Percentiles rank a stretch among this genome's conserved stretches.
phyloP scores from a whole-genome alignment of 164 flowering plant genomes.

The Dillenia turbinata region DNA sequence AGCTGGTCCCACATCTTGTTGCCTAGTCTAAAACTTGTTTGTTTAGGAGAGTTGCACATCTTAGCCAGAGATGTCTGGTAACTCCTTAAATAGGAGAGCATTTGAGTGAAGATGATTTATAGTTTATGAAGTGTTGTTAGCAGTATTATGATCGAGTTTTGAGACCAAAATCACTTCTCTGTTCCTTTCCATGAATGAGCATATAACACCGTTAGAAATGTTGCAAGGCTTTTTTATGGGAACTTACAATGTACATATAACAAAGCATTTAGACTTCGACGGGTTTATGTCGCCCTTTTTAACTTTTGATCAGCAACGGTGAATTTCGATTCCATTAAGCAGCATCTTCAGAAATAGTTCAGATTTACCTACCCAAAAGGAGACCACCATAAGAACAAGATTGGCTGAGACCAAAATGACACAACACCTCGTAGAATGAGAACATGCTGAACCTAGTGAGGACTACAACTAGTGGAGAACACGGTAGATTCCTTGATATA shows the following conservation, averaged over 20 bases:
- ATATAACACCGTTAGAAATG: not conserved
- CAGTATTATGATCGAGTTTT: too few relatives aligned
- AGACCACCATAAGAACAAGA: not conserved
- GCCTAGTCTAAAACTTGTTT: too few relatives aligned
- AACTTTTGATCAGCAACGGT: not conserved
- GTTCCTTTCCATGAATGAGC: conserved; percentile 1
- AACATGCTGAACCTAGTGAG: too few relatives aligned
- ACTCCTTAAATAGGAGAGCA: too few relatives aligned
- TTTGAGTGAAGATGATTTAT: too few relatives aligned
- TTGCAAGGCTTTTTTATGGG: not conserved
- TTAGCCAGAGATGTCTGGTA: too few relatives aligned
- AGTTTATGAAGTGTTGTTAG: too few relatives aligned
- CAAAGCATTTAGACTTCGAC: not conserved
- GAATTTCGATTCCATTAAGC: not conserved
- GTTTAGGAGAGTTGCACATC: too few relatives aligned
- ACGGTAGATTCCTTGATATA: too few relatives aligned
- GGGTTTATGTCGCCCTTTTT: not conserved
- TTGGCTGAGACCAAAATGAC: not conserved
- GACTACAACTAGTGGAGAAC: too few relatives aligned
- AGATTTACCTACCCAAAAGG: conserved; percentile 7
- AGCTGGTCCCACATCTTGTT: too few relatives aligned
- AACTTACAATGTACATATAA: conserved; percentile 6
- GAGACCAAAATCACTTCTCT: not conserved
- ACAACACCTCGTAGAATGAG: not conserved
- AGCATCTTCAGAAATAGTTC: not conserved